Base-by-base conservation (phyloP, 1,284 basidiomycete genomes). In the Sporisorium reilianum region DNA sequence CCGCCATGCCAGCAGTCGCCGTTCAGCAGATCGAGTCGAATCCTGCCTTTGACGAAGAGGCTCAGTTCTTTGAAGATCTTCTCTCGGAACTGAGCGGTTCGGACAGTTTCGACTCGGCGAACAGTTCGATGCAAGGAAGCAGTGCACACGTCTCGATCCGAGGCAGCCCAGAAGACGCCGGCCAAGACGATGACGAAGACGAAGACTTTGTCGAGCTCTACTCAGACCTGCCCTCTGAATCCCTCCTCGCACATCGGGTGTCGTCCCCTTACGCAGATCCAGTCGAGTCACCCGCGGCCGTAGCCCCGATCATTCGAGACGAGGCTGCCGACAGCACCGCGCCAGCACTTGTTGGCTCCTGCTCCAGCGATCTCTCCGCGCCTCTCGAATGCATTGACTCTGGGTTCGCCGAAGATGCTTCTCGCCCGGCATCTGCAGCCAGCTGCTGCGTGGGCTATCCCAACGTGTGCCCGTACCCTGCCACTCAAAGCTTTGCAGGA, bases 1-100 rank as follows among this genome's bases (percentile, higher is more conserved):
- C 48, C 3, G 11, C 2, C 20, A 18, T 22, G 3, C 30, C 57
- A 6, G 41, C 30, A 1, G 5, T 16, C 14, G 10, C 25, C 11
- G 9, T 9, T 3, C 23, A 48, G 9, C 41, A 34, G n/a, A 42
- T 12, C 26, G 42, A 9, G 16, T 16, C 48, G 18, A 30, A 34
- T 12, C 23, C 26, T 8, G 51, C 12, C 9, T 36, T 61, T 8
- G 68, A 75, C 16, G 60, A 63, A 7, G 74, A 76, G 34, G 62
- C 57, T 26, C 68, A 76, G 25, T 76, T 71, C 61, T 76, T 76
- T 26, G 74, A 76, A 9, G 69, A 76, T 23, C 55, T 76, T 12
- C 58, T 76, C 1, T 59, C 52, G 3, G 68, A 76, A 34, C 64
- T 76, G 1, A 75, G 60, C 36, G 58, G 62, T 20, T 55, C 58